Evolutionary conservation across 192 early-diverging fungal species (phyloP), one percentile per base, ranked within the genome.

Genomic region (Lunasporangiospora selenospora): DNA sequence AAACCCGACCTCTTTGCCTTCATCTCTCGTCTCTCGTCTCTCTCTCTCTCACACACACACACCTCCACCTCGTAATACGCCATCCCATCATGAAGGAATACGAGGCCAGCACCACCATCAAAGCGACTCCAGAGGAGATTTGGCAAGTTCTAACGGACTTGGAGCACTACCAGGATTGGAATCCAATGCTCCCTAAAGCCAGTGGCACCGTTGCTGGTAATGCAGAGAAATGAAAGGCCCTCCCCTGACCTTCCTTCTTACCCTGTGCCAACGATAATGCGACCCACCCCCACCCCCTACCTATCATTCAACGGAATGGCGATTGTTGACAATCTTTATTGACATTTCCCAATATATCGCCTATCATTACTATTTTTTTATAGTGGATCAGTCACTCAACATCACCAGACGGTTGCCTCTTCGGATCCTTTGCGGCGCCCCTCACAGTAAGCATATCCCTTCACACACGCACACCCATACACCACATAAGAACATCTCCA

Each of bases 111-210:
- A 71, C 56, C 39, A 57, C 53, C 39, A 71, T 71, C 15, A n/a
- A 34, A 10, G 67, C 67, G 3, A 37, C 44, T 44, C 59, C 67
- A 6, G 23, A 41, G 3, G 58, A 57, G 26, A 59, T 71, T 2
- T 71, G 67, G 67, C 31, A 50, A 9, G 59, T 62, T 27, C 59
- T 71, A 10, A 71, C 67, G n/a, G 67, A 71, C 37, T 30, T 71
- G 7, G 31, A 37, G 3, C 43, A 36, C 32, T 71, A 71, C 19
- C 53, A 47, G 29, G 53, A 71, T 19, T 71, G 67, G 67, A 71
- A 71, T 29, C 67, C 67, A 2, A 26, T 71, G 39, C 39, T 71
- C n/a, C 46, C 53, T 13, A 38, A 51, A 3, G 59, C 53, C 31
- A 62, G 56, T 9, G 67, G 67, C 37, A 71, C 26, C 19, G 24